phyloP scores from a whole-genome alignment of 371 early-diverging fungal genomes.

The Rhizomucor pusillus region DNA sequence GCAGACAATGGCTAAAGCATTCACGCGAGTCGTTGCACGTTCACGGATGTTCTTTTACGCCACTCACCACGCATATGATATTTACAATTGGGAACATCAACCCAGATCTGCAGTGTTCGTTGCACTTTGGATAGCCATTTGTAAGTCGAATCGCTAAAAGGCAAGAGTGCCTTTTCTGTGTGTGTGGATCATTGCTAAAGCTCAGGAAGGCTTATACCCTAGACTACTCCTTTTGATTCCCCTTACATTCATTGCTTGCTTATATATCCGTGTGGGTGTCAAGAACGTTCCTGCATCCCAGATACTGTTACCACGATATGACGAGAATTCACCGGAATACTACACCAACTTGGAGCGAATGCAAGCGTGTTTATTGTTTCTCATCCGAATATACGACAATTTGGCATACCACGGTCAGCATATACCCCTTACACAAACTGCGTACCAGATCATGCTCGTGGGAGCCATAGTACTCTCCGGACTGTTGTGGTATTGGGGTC shows the following conservation, averaged over 20 bases:
- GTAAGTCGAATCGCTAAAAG: constrained; percentile 6
- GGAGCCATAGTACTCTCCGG: constrained; percentile 1
- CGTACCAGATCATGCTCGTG: constrained; percentile 18
- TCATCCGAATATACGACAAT: constrained; percentile 39
- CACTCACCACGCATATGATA: constrained; percentile 19
- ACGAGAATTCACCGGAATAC: constrained; percentile 37
- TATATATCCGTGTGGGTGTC: constrained; percentile 23
- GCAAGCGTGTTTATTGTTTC: constrained; percentile 32
- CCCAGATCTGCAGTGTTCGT: constrained; percentile 12
- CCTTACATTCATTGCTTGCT: constrained; percentile 14
- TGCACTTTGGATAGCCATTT: constrained; percentile 7
- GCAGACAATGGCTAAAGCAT: constrained; percentile 39
- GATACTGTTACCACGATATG: constrained; percentile 30
- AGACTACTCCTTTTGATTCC: constrained; percentile 22
- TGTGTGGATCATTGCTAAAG: background rate
- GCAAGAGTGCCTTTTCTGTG: constrained; percentile 1
- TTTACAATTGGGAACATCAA: constrained; percentile 31
- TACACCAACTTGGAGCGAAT: constrained; percentile 30
- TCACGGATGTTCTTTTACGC: constrained; percentile 33
- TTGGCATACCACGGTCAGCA: constrained; percentile 35
- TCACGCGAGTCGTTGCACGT: constrained; percentile 39
- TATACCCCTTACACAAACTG: constrained; percentile 11
- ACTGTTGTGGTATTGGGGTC: constrained; percentile 6
- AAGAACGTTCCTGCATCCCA: constrained; percentile 20
- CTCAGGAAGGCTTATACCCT: constrained; percentile 23